Base-by-base conservation (phyloP, 768 basidiomycete genomes). In the Agaricus sinodeliciosus region DNA sequence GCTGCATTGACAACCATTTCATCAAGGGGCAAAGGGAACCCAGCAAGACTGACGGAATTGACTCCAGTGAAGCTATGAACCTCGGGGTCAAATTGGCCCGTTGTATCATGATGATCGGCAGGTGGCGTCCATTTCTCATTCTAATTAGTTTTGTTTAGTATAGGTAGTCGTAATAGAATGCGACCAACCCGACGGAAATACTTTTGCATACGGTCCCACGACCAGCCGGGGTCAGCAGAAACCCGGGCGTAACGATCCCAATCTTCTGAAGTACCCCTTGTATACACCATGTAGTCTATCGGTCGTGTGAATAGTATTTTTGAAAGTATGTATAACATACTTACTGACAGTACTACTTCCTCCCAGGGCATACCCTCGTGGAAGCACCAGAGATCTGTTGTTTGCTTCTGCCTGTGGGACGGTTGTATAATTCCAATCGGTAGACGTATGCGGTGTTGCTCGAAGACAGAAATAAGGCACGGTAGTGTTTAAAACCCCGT, bases 351-450 rank as follows among this genome's bases (percentile, higher is more conserved):
- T 63, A 35, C 64, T 67, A 18, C 59, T 59, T 6, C 69, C 70
- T 3, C 70, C 70, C 1, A 71, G 59, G 27, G 69, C 44, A 26
- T 59, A 58, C 1, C 69, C 70, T 43, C 69, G 36, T 1, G 65
- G 55, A 53, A 66, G 67, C 9, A 57, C 12, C 1, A 69, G 44
- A 1, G 57, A n/a, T 3, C 66, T 62, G 3, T 59, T 59, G 48
- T 63, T 61, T 6, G 69, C 55, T 9, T 58, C 64, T 11, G 57
- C 15, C 51, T 70, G 71, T 13, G 70, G 61, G 2, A 59, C 62
- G 4, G 69, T 70, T 11, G 69, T 71, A 37, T 62, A 72, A 36
- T 72, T 72, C 68, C 68, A 71, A 41, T 70, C 67, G 44, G 53
- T 66, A 3, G 40, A 44, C 8, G 60, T 57, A 28, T 48, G 42